Base-by-base conservation (phyloP, 139 green algal genomes). In the Deuterostichococcus epilithicus region DNA sequence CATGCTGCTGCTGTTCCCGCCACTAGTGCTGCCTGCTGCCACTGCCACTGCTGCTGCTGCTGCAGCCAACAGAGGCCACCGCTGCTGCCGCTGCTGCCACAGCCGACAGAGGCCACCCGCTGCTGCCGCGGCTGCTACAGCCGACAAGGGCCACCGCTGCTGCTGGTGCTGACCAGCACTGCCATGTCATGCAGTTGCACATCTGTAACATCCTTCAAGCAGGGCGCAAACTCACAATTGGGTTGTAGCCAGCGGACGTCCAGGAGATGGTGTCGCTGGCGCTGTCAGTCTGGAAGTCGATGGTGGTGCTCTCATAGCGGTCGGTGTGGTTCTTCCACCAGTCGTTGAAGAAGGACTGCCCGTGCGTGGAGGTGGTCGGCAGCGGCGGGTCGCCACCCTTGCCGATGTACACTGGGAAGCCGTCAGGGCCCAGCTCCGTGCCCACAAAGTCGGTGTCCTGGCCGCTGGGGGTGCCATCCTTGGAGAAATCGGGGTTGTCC, bases 141-240 rank as follows among this genome's bases (percentile, higher is more conserved):
- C n/a, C n/a, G n/a, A n/a, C n/a, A n/a, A n/a, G n/a, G n/a, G n/a
- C n/a, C n/a, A n/a, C n/a, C n/a, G n/a, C n/a, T n/a, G n/a, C n/a
- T n/a, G n/a, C n/a, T n/a, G n/a, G n/a, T n/a, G n/a, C n/a, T n/a
- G n/a, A n/a, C n/a, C n/a, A n/a, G n/a, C n/a, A n/a, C n/a, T n/a
- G n/a, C n/a, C n/a, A n/a, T n/a, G n/a, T n/a, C n/a, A n/a, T n/a
- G n/a, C n/a, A n/a, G n/a, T n/a, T n/a, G n/a, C n/a, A n/a, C n/a
- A n/a, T n/a, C n/a, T n/a, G n/a, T n/a, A n/a, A n/a, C n/a, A n/a
- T n/a, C n/a, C n/a, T n/a, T n/a, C n/a, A n/a, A n/a, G n/a, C n/a
- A n/a, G n/a, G n/a, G n/a, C n/a, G n/a, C n/a, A n/a, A n/a, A 63
- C 52, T 63, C 52, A 63, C 52, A 63, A 63, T 63, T 23, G 52